phyloP scores from a whole-genome alignment of 208 protist species.

The Porcisia deanei region DNA sequence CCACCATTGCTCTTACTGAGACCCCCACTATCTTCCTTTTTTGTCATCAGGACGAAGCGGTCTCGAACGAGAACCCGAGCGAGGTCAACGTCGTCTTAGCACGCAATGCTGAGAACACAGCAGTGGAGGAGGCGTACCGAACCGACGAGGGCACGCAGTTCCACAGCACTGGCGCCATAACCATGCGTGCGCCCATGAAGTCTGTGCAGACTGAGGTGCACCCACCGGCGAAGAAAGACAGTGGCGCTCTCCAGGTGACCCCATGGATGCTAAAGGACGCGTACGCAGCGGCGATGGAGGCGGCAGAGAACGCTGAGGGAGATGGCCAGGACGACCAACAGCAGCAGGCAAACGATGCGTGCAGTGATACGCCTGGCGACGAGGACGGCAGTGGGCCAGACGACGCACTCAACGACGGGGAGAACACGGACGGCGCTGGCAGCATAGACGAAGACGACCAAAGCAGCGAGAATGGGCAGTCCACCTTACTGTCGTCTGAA shows the following conservation, averaged over 20 bases:
- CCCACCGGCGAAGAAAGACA: conserved; percentile 52
- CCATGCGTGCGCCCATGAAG: conserved; percentile 79
- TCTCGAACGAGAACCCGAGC: conserved; percentile 62
- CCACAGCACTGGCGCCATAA: conserved; percentile 77
- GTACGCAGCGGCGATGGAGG: conserved; percentile 45
- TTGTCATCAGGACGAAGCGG: conserved; percentile 82
- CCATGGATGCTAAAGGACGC: conserved; percentile 91
- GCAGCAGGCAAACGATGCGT: not conserved
- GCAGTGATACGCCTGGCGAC: conserved; percentile 12
- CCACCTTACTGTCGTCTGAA: conserved; percentile 33
- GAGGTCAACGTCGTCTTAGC: conserved; percentile 43
- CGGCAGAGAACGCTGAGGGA: conserved; percentile 59
- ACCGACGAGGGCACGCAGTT: conserved; percentile 79
- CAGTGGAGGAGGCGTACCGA: conserved; percentile 54
- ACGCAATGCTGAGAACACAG: conserved; percentile 54
- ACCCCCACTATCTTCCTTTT: conserved; percentile 90
- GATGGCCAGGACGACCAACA: conserved; percentile 22
- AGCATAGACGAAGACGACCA: conserved; percentile 20
- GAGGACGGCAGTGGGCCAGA: conserved; percentile 22
- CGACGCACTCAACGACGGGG: conserved; percentile 51
- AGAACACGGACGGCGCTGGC: conserved; percentile 31
- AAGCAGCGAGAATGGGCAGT: conserved; percentile 44
- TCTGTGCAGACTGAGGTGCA: conserved; percentile 88
- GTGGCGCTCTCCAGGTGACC: conserved; percentile 74
- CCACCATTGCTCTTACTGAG: conserved; percentile 72